Percentiles rank a stretch among this genome's conserved stretches.
These are phyloP conservation scores for Neocallimastix lanati DNA, from an alignment of 192 early-diverging fungal genomes.

Conservation along the genomic window DNA sequence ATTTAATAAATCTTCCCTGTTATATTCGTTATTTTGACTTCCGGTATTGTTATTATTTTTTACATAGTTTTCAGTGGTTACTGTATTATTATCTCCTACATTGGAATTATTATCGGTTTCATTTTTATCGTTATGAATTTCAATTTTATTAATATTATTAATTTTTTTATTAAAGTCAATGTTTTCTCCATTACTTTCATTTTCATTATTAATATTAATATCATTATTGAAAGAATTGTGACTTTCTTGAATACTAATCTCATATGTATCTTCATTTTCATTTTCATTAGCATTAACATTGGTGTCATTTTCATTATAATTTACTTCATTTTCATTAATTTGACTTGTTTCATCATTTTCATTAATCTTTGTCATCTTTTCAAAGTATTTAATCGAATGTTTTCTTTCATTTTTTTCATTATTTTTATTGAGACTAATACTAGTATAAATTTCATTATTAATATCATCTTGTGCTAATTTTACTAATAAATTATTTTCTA, in stretches of 20 bases:
- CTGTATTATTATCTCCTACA: background rate
- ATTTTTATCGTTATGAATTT: background rate
- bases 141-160: background rate
- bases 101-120: too few relatives aligned
- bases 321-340: background rate
- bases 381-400: background rate
- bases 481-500: background rate
- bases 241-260: too few relatives aligned
- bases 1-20: background rate
- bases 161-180: too few relatives aligned
- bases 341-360: background rate
- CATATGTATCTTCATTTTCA: too few relatives aligned
- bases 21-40: background rate
- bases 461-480: background rate
- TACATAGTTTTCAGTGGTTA: background rate
- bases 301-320: background rate
- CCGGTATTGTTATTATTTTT: too few relatives aligned
- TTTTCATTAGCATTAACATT: too few relatives aligned
- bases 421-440: background rate
- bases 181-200: too few relatives aligned
- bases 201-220: too few relatives aligned
- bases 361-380: background rate
- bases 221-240: too few relatives aligned
- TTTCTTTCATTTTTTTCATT: background rate
- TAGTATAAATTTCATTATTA: background rate